phyloP scores from a whole-genome alignment of 257 asterid species.

The Coffea eugenioides region DNA sequence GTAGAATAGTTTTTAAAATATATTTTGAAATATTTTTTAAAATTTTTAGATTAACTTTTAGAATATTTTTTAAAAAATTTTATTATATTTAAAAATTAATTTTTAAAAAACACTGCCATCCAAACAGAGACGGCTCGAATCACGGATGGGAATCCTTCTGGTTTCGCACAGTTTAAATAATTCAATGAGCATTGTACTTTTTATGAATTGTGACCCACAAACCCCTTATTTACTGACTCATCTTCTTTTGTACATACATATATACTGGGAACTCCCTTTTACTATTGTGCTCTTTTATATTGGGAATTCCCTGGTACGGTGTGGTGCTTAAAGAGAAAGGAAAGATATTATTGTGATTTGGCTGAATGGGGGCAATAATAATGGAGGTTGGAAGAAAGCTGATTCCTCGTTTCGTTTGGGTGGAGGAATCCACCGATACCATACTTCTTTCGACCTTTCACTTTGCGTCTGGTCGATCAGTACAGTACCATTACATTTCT shows the following conservation, averaged over 20 bases:
- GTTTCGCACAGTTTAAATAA: background rate
- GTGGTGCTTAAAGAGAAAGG: background rate
- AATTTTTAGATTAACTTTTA: too few species aligned
- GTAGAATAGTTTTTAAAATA: too few species aligned
- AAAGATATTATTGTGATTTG: background rate
- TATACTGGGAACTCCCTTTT: conserved; percentile 3
- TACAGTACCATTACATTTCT: background rate
- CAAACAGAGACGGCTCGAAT: background rate
- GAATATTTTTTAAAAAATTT: too few species aligned
- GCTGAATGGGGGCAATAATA: background rate
- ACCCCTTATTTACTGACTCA: background rate
- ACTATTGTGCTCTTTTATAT: background rate
- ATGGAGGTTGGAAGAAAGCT: background rate
- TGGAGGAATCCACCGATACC: conserved; percentile 5
- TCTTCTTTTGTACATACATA: background rate
- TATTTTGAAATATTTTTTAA: too few species aligned
- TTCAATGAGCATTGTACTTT: background rate
- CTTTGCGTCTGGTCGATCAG: background rate
- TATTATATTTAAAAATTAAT: too few species aligned
- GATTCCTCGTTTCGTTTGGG: conserved; percentile 1
- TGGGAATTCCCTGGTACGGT: conserved; percentile 3
- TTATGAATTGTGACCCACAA: background rate
- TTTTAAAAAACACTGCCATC: too few species aligned
- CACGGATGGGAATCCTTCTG: too few species aligned
- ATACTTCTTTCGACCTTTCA: background rate